Base-by-base conservation (phyloP, 495 filamentous ascomycete species). In the Talaromyces ruber region DNA sequence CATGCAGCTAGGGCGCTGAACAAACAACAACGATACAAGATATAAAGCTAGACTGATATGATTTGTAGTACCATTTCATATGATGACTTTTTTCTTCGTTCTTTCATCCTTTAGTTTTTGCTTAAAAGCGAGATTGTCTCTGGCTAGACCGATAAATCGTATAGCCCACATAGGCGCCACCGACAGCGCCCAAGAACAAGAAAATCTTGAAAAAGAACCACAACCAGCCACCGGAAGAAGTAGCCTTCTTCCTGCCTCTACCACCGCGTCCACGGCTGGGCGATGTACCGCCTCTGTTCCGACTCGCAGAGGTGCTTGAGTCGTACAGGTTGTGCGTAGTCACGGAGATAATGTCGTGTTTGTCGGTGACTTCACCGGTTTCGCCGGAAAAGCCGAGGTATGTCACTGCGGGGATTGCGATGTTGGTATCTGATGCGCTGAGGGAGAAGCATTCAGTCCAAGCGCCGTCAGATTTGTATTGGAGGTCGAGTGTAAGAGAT, bases 331-430 rank as follows among this genome's bases (percentile, higher is more conserved):
- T 98, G 81, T 90, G 89, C 43, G 93, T 85, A 62, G 87, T 78
- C 72, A 99, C 83, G 60, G 83, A 88, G 73, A 98, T 88, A 73
- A 99, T 95, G 73, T 99, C 95, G 83, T 96, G 92, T 81, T 97
- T 96, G 74, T 99, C 95, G 72, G 84, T 90, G 66, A 99, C 82
- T 76, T 99, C 95, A 66, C 95, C 95, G 26, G 93, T 97, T 79
- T 98, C 92, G 47, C 93, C 92, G 61, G 85, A 90, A 77, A 99
- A 96, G 67, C 95, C 95, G 14, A 99, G 84, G 76, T 99, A 99
- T 22, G 91, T 85, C 34, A 97, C 90, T 21, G 88, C 84, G 47
- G 95, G 95, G 61, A 99, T 88, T 65, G 88, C 86, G 64, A 92
- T 86, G 66, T 86, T 82, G 68, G 76, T 77, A 50, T 88, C 87